These are phyloP conservation scores for Zasmidium angulare DNA, from an alignment of 2,329 filamentous ascomycete genomes.

Conservation along the genomic window DNA sequence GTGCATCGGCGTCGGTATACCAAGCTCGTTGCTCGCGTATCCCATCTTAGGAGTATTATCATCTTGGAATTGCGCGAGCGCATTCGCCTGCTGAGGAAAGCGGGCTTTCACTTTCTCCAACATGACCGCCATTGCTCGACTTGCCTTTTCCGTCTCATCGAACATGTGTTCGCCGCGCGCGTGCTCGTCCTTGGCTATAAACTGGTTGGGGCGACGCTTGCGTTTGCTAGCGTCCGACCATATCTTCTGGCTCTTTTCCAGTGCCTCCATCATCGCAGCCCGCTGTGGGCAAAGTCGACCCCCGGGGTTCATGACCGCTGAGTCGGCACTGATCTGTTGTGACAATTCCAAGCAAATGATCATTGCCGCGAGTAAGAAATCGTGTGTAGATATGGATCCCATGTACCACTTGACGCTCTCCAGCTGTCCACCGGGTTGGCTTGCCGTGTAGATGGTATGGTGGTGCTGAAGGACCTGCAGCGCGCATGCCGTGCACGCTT, in stretches of 20 bases:
- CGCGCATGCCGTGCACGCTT: conserved; percentile 50
- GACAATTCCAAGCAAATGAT: conserved; percentile 48
- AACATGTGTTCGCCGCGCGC: conserved; percentile 23
- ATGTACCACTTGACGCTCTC: conserved; percentile 48
- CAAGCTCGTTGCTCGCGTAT: conserved; percentile 2
- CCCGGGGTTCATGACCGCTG: conserved; percentile 11
- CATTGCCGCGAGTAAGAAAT: conserved; percentile 52
- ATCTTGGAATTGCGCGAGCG: conserved; percentile 5
- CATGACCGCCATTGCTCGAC: conserved; percentile 34
- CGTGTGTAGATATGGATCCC: conserved; percentile 46
- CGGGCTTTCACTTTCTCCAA: conserved; percentile 30
- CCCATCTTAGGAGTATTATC: neutral
- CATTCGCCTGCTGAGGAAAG: conserved; percentile 20
- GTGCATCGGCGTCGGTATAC: conserved; percentile 2
- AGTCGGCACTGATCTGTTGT: conserved; percentile 26
- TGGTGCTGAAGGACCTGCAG: conserved; percentile 51
- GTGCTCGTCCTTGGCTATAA: conserved; percentile 13
- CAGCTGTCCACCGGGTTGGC: conserved; percentile 44
- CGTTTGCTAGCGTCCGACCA: conserved; percentile 26
- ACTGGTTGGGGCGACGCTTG: conserved; percentile 10
- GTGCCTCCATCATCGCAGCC: conserved; percentile 30
- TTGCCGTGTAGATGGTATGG: conserved; percentile 51
- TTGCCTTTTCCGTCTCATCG: conserved; percentile 33
- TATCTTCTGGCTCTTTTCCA: conserved; percentile 35
- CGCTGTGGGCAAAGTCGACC: conserved; percentile 26